A percentile compares a stretch with the other conserved stretches of the same genome.
phyloP scores from a whole-genome alignment of 176 grass and related monocot species.

The Eragrostis curvula region DNA sequence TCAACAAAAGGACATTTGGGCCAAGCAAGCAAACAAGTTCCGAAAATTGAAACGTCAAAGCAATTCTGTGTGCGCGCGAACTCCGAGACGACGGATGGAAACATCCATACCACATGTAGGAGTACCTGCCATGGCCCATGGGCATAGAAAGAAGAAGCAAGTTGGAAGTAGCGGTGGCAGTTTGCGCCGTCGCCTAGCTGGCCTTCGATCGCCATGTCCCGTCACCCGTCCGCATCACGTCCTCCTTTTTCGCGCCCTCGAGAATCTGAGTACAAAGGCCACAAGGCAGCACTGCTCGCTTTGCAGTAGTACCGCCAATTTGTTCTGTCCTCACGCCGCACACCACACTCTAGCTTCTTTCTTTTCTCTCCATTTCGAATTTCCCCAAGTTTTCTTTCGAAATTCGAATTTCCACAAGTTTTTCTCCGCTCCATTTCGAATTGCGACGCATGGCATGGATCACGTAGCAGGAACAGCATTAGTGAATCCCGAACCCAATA shows the following conservation, averaged over 20 bases:
- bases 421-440: neutral
- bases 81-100: neutral
- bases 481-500: neutral
- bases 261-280: conserved; percentile 29
- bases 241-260: neutral
- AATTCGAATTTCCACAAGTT: neutral
- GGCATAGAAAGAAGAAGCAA: neutral
- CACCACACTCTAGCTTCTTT: neutral
- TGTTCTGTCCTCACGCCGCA: neutral
- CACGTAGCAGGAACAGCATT: neutral
- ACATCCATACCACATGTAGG: neutral
- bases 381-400: neutral
- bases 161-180: neutral
- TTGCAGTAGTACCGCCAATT: neutral
- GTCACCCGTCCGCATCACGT: neutral
- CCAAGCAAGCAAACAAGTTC: neutral
- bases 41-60: neutral
- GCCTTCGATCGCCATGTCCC: conserved; percentile 26
- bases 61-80: neutral
- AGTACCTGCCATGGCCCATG: neutral
- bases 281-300: neutral
- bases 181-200: conserved; percentile 18
- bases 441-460: too few relatives aligned
- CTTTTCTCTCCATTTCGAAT: neutral
- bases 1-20: too few relatives aligned